These are phyloP conservation scores for Candolleomyces efflorescens DNA, from an alignment of 768 basidiomycete genomes.

Conservation along the genomic window DNA sequence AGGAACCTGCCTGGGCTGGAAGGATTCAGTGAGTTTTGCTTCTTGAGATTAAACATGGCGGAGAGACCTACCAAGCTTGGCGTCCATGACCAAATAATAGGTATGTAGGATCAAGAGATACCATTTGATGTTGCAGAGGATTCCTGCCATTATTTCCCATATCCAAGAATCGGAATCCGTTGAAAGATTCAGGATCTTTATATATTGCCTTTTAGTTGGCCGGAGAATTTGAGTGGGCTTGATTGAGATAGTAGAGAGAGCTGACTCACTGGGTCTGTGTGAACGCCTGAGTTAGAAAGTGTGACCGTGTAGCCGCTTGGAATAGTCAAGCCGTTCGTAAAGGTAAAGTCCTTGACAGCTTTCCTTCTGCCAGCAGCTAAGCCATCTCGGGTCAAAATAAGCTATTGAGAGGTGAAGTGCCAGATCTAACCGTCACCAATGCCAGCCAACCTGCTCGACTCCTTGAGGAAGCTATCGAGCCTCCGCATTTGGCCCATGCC, in stretches of 20 bases:
- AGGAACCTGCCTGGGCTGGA: conserved; percentile 37
- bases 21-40: neutral
- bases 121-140: conserved; percentile 23
- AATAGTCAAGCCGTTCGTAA: conserved; percentile 36
- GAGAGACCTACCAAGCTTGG: conserved; percentile 20
- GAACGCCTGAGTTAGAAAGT: conserved; percentile 25
- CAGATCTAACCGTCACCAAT: neutral
- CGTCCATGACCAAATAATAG: conserved; percentile 28
- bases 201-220: conserved; percentile 26
- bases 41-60: neutral
- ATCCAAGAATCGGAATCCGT: conserved; percentile 33
- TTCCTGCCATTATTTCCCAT: conserved; percentile 17
- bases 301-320: conserved; percentile 18
- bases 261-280: conserved; percentile 21
- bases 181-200: conserved; percentile 30
- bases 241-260: neutral
- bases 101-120: conserved; percentile 19
- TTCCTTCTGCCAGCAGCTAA: conserved; percentile 28
- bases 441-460: neutral
- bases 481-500: conserved; percentile 34
- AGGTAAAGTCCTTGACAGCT: conserved; percentile 33
- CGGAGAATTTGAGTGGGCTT: conserved; percentile 11
- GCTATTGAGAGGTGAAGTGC: neutral
- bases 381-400: neutral
- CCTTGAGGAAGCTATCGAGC: conserved; percentile 42